phyloP scores from a whole-genome alignment of 148 eudicot genomes.

The Diospyros kaki region DNA sequence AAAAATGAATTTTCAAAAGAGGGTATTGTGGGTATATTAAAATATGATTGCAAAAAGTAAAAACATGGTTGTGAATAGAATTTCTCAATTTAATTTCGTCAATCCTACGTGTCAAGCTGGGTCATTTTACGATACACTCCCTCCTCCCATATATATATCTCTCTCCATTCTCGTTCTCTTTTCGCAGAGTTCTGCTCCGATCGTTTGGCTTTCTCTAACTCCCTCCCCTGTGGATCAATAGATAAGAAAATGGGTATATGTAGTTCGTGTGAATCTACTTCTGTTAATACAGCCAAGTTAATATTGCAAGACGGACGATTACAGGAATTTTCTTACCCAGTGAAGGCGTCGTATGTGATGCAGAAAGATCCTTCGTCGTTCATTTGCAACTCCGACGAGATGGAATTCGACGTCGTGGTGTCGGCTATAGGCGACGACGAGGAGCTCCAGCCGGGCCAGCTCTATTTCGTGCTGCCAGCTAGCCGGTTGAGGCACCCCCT shows the following conservation, averaged over 20 bases:
- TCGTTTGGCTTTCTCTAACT: not conserved
- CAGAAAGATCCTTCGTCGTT: slow-evolving; percentile 37
- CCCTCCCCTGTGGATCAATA: not conserved
- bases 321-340: slow-evolving; percentile 52
- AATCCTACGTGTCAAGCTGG: slow-evolving; percentile 27
- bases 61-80: too few relatives aligned
- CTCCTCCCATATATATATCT: slow-evolving; percentile 9
- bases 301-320: slow-evolving; percentile 49
- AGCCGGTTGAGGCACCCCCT: slow-evolving; percentile 43
- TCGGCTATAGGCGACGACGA: slow-evolving; percentile 48
- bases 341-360: slow-evolving; percentile 45
- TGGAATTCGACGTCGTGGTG: slow-evolving; percentile 72
- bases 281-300: slow-evolving; percentile 44
- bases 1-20: too few relatives aligned
- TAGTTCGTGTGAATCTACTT: slow-evolving; percentile 45
- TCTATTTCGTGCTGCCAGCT: slow-evolving; percentile 75
- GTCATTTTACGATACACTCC: slow-evolving; percentile 9
- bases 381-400: slow-evolving; percentile 79
- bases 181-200: not conserved
- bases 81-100: too few relatives aligned
- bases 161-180: not conserved
- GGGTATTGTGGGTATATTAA: too few relatives aligned
- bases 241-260: slow-evolving; percentile 43
- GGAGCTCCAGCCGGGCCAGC: slow-evolving; percentile 63
- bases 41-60: too few relatives aligned